These are phyloP conservation scores for Pyrenophora tritici-repentis DNA, from an alignment of 2,329 filamentous ascomycete genomes.

Conservation along the genomic window DNA sequence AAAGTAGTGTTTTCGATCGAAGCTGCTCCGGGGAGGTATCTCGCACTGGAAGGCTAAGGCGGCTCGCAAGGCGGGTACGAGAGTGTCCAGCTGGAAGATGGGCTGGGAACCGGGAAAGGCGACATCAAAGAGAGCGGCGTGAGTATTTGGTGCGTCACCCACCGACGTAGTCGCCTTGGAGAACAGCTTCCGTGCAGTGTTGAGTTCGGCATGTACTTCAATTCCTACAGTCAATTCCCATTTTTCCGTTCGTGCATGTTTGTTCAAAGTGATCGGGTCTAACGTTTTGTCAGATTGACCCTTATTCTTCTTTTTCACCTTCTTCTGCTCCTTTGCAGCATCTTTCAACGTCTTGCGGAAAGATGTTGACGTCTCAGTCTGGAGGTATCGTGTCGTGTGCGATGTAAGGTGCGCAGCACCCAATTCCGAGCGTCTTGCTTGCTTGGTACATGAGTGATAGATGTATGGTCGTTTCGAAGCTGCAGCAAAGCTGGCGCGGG, in stretches of 20 bases:
- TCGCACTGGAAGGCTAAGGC: conserved; percentile 82
- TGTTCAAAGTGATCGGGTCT: conserved; percentile 10
- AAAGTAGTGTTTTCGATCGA: conserved; percentile 98
- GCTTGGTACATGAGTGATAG: conserved; percentile 37
- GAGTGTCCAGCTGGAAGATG: conserved; percentile 76
- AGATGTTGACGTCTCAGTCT: conserved; percentile 30
- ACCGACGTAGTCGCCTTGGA: conserved; percentile 61
- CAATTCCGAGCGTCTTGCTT: conserved; percentile 27
- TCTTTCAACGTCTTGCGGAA: conserved; percentile 48
- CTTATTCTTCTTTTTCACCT: conserved; percentile 14
- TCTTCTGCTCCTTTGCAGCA: conserved; percentile 42
- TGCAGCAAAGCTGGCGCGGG: conserved; percentile 25
- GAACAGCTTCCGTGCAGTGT: conserved; percentile 87
- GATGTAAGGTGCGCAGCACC: neutral
- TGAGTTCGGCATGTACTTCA: conserved; percentile 95
- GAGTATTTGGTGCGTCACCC: conserved; percentile 76
- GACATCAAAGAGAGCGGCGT: conserved; percentile 85
- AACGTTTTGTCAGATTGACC: neutral
- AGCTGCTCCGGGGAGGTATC: conserved; percentile 76
- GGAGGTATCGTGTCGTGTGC: conserved; percentile 24
- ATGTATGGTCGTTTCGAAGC: conserved; percentile 34
- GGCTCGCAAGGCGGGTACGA: conserved; percentile 88
- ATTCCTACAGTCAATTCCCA: conserved; percentile 97
- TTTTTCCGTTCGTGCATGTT: conserved; percentile 50
- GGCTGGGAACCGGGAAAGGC: conserved; percentile 90